Base-by-base conservation (phyloP, 176 grass and related monocot species). In the Aegilops sharonensis region DNA sequence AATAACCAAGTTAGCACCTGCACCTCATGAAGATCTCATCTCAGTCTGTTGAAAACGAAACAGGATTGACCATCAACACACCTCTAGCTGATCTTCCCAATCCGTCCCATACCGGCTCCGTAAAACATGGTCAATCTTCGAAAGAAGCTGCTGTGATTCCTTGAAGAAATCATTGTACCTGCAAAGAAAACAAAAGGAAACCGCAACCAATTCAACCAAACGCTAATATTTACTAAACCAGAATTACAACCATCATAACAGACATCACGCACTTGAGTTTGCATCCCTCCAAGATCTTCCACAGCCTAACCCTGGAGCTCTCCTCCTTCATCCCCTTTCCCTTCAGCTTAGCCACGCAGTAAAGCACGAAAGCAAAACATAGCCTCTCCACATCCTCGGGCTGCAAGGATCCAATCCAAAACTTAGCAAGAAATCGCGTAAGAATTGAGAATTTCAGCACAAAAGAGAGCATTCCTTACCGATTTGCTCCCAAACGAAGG, bases 41-140 rank as follows among this genome's bases (percentile, higher is more conserved):
- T 60, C 29, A 72, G 81, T 23, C 2, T 68, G 36, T 81, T 67
- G 34, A 62, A 56, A 83, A 24, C 23, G 39, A 78, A 54, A 57
- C 18, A 71, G 79, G 37, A 70, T 6, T 32, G 15, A 37, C 3
- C 50, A 25, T 74, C 60, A 81, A 88, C 69, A 64, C 67, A 97
- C 95, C 91, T 95, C 87, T 24, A 95, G 85, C 67, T 50, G 89
- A 64, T 88, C 91, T 82, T 98, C 89, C 95, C 95, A 98, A 80
- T 93, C 95, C 4, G 17, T 82, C 36, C 92, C 93, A 59, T 93
- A 98, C 9, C 80, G 40, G 34, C 82, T 80, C 56, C 77, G 74
- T 63, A 91, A 66, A 78, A 95, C 40, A 34, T 82, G 77, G 9
- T 84, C 84, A 57, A 77, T 64, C 84, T 91, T 97, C n/a, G 86